Percentiles rank a stretch among this genome's conserved stretches.
These are phyloP conservation scores for Lepidium africanum DNA, from an alignment of 345 rosid species.

Conservation along the genomic window DNA sequence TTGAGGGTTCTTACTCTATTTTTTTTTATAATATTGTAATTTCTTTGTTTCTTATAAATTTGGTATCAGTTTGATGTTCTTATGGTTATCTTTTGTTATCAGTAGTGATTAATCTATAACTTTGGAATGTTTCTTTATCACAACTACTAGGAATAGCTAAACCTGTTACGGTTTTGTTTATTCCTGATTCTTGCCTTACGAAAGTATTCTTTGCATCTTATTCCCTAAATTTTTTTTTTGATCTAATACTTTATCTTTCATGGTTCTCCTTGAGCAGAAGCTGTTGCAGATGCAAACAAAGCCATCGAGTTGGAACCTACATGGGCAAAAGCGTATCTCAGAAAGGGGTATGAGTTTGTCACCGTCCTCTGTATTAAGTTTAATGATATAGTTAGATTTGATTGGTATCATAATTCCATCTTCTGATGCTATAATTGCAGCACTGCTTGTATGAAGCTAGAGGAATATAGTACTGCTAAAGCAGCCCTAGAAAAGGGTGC, in stretches of 20 bases:
- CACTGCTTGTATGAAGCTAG: constrained; percentile 63
- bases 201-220: not conserved
- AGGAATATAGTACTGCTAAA: constrained; percentile 62
- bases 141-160: not conserved
- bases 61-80: not conserved
- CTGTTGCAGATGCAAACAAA: constrained; percentile 60
- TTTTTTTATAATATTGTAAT: not conserved
- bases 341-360: constrained; percentile 51
- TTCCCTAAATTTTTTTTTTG: not conserved
- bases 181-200: not conserved
- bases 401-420: not conserved
- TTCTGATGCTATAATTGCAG: constrained; percentile 28
- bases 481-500: constrained; percentile 54
- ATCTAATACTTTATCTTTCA: not conserved
- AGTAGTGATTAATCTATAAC: too few species aligned
- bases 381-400: not conserved
- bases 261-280: constrained; percentile 44
- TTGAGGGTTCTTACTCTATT: not conserved
- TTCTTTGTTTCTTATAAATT: not conserved
- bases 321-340: constrained; percentile 53
- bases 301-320: constrained; percentile 66
- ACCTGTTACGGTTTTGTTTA: not conserved
- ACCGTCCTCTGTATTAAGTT: not conserved
- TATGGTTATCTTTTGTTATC: too few species aligned
- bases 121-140: not conserved